Percentiles rank a stretch among this genome's conserved stretches.
Evolutionary conservation across 768 basidiomycete genomes (phyloP).

Genomic region (Mycena maculata): DNA sequence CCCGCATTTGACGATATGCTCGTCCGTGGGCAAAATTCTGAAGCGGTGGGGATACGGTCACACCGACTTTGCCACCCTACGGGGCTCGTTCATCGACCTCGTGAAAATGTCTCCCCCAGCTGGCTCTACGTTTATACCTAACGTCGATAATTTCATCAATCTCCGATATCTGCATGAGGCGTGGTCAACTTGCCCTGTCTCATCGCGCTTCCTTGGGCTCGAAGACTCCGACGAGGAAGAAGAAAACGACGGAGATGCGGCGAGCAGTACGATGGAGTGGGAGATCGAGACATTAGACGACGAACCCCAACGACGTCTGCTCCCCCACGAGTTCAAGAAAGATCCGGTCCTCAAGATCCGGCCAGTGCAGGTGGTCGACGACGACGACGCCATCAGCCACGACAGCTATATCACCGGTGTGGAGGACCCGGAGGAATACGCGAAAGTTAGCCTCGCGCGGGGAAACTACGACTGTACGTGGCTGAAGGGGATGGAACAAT

Average conservation of each 20-base stretch:
- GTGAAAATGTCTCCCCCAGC: background rate
- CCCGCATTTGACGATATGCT: background rate
- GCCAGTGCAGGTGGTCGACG: background rate
- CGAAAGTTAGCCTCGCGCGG: background rate
- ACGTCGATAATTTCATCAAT: background rate
- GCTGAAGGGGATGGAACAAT: slow-evolving; percentile 2
- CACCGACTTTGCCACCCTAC: background rate
- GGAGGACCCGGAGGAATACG: slow-evolving; percentile 17
- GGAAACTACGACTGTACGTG: background rate
- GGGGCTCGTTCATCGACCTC: background rate
- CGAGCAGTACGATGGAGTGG: slow-evolving; percentile 18
- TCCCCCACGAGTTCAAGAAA: background rate
- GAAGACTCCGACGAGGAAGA: background rate
- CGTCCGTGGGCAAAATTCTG: background rate
- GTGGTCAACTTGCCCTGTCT: background rate
- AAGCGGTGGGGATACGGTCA: background rate
- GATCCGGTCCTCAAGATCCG: background rate
- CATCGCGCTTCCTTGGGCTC: slow-evolving; percentile 7
- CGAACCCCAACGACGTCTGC: slow-evolving; percentile 13
- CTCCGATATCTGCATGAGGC: background rate
- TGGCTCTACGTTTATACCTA: background rate
- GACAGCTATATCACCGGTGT: slow-evolving; percentile 14
- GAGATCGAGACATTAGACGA: background rate
- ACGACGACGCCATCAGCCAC: slow-evolving; percentile 2
- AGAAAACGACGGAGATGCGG: background rate